A percentile compares a stretch with the other conserved stretches of the same genome.
phyloP scores from a whole-genome alignment of 257 asterid species.

The Solanum microdontum region DNA sequence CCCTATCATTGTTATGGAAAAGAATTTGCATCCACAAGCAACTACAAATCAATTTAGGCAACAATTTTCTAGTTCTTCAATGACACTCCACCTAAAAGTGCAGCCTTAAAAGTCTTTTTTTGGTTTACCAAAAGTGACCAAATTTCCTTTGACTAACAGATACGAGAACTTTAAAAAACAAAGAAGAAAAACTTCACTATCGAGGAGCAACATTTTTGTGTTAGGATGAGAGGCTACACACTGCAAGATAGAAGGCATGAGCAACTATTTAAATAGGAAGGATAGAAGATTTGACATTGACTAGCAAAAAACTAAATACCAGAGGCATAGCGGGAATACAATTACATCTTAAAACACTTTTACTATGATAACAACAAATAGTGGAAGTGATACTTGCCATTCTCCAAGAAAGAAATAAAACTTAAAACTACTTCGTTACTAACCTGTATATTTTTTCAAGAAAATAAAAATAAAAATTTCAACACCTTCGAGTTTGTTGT shows the following conservation, averaged over 20 bases:
- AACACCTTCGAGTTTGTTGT: background rate
- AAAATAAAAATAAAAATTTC: background rate
- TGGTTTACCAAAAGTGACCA: background rate
- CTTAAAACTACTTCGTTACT: background rate
- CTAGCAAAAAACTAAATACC: background rate
- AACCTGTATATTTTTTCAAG: background rate
- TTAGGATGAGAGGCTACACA: constrained; percentile 21
- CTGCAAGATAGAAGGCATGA: constrained; percentile 11
- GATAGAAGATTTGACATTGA: background rate
- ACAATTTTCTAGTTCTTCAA: too few relatives aligned
- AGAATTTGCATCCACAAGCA: too few relatives aligned
- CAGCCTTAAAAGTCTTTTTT: background rate
- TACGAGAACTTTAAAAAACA: background rate
- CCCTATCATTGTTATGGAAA: too few relatives aligned
- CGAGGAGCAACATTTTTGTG: constrained; percentile 12
- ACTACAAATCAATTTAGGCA: too few relatives aligned
- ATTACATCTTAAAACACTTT: background rate
- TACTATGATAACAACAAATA: background rate
- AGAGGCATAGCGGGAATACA: background rate
- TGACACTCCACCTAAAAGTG: background rate
- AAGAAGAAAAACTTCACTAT: constrained; percentile 6
- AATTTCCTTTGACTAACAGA: background rate
- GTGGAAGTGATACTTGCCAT: background rate
- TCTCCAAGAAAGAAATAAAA: background rate
- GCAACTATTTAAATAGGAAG: background rate